Evolutionary conservation across 805 yeast species (phyloP).

Genomic region (Pichia deserticola): DNA sequence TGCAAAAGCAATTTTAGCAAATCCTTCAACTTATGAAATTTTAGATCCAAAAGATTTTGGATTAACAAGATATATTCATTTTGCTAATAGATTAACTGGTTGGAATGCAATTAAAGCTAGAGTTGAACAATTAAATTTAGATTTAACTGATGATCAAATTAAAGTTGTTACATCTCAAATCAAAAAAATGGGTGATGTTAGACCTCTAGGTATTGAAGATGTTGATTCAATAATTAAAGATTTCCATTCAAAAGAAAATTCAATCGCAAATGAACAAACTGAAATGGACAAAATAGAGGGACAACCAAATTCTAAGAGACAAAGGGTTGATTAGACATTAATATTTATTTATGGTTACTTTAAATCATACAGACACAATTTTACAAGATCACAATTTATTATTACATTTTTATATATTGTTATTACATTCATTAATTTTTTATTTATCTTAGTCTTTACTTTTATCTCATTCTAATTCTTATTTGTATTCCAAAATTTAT

Average conservation of each 20-base stretch:
- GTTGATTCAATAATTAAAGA: slow-evolving; percentile 54
- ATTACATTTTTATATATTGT: neutral
- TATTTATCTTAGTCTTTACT: neutral
- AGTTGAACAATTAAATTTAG: slow-evolving; percentile 52
- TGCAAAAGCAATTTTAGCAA: slow-evolving; percentile 55
- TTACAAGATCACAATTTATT: neutral
- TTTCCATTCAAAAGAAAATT: slow-evolving; percentile 33
- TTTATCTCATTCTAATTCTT: neutral
- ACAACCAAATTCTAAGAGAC: slow-evolving; percentile 14
- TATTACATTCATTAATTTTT: too few relatives aligned
- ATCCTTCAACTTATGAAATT: slow-evolving; percentile 57
- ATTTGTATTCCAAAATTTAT: neutral
- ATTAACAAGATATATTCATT: slow-evolving; percentile 52
- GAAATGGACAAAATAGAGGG: neutral
- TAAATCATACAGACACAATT: too few relatives aligned
- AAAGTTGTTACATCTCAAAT: slow-evolving; percentile 49
- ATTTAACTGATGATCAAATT: slow-evolving; percentile 49
- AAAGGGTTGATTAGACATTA: slow-evolving; percentile 10
- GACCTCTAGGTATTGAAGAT: slow-evolving; percentile 53
- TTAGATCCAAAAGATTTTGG: slow-evolving; percentile 53
- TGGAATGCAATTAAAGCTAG: slow-evolving; percentile 59
- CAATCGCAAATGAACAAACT: slow-evolving; percentile 11
- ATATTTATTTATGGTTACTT: neutral
- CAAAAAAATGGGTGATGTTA: slow-evolving; percentile 51
- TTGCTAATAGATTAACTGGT: slow-evolving; percentile 54